These are phyloP conservation scores for Solanum chacoense DNA, from an alignment of 305 asterid species.

Conservation along the genomic window DNA sequence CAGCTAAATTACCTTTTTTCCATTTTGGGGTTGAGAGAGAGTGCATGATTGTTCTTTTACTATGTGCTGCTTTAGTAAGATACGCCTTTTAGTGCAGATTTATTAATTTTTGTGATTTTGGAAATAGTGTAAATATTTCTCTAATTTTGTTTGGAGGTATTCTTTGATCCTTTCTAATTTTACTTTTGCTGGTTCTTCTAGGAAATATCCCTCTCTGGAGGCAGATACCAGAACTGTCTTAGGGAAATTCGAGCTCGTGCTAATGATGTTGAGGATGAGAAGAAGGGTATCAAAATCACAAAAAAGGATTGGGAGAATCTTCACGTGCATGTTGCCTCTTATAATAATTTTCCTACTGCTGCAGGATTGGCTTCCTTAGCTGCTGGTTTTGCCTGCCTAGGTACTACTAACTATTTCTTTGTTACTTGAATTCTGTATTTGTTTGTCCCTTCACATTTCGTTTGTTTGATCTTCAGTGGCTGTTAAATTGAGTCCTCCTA, in stretches of 20 bases:
- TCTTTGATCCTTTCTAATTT: not conserved
- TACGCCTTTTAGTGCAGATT: not conserved
- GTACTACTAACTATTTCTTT: constrained; percentile 19
- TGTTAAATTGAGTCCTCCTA: not conserved
- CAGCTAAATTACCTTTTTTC: not conserved
- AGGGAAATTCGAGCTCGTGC: constrained; percentile 90
- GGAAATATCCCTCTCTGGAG: constrained; percentile 92
- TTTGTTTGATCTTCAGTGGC: not conserved
- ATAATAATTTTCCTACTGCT: constrained; percentile 91
- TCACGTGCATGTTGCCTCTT: constrained; percentile 73
- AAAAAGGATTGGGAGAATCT: constrained; percentile 83
- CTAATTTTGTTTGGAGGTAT: not conserved
- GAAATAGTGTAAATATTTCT: not conserved
- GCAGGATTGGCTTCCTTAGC: constrained; percentile 99
- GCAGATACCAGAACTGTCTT: constrained; percentile 74
- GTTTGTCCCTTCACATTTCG: not conserved
- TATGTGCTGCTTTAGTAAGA: not conserved
- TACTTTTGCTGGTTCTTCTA: constrained; percentile 16
- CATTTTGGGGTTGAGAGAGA: not conserved
- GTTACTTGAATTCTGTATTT: not conserved
- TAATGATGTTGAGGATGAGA: constrained; percentile 66
- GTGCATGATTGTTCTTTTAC: not conserved
- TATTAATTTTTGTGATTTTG: not conserved
- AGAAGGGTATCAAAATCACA: constrained; percentile 64
- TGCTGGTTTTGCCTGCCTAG: constrained; percentile 96